These are phyloP conservation scores for Tetrahymena malaccensis DNA, from an alignment of 73 alveolate species.

Conservation along the genomic window DNA sequence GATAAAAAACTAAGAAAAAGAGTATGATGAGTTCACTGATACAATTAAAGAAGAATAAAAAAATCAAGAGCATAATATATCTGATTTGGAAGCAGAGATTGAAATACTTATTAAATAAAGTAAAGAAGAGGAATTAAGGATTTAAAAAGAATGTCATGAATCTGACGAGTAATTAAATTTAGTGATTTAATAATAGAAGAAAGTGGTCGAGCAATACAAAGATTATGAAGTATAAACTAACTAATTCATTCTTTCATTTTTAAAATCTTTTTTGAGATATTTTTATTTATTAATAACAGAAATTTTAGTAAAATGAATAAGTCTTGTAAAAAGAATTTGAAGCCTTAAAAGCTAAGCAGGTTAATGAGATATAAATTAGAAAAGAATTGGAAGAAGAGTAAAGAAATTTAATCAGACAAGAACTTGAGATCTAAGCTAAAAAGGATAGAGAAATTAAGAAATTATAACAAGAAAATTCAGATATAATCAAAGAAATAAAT, in stretches of 20 bases:
- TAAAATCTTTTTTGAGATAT: too few relatives aligned
- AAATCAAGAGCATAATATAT: neutral
- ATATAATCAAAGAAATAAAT: neutral
- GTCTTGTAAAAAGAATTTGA: neutral
- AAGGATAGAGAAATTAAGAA: neutral
- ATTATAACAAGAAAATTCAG: neutral
- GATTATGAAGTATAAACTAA: neutral
- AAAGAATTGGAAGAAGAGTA: neutral
- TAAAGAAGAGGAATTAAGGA: neutral
- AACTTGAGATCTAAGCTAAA: neutral
- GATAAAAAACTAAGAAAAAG: neutral
- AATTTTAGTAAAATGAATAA: neutral
- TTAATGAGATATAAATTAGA: neutral
- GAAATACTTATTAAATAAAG: neutral
- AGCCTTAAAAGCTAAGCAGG: neutral
- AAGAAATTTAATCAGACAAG: neutral
- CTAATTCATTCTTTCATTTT: too few relatives aligned
- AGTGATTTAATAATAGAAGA: neutral
- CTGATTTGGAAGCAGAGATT: neutral
- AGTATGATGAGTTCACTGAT: neutral
- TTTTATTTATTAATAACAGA: neutral
- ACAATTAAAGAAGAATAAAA: neutral
- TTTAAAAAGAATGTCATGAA: neutral
- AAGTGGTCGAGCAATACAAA: neutral
- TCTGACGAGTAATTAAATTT: neutral